These are phyloP conservation scores for Syncephalis plumigaleata DNA, from an alignment of 371 early-diverging fungal genomes.

Conservation along the genomic window DNA sequence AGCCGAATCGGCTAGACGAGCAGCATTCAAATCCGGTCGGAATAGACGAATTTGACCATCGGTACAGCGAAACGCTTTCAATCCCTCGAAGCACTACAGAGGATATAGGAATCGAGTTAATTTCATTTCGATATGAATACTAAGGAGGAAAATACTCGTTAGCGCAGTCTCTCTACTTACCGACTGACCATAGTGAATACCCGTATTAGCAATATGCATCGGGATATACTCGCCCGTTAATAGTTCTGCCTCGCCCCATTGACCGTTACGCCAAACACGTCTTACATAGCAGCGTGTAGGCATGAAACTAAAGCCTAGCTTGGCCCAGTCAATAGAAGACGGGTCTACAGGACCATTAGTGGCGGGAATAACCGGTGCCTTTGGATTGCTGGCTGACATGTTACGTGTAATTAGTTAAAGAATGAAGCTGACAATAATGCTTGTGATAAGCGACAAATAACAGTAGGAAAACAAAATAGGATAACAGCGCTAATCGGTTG, in stretches of 20 bases:
- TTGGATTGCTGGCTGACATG: no score
- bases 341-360: background rate
- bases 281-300: slow-evolving; percentile 41
- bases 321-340: slow-evolving; percentile 38
- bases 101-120: no score
- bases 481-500: no score
- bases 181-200: slow-evolving; percentile 56
- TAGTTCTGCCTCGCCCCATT: slow-evolving; percentile 43
- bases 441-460: no score
- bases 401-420: no score
- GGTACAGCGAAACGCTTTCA: slow-evolving; percentile 61
- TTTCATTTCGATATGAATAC: no score
- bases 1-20: slow-evolving; percentile 41
- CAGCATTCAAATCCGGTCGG: slow-evolving; percentile 52
- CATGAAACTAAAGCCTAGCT: slow-evolving; percentile 48
- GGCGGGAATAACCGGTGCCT: no score
- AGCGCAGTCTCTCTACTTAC: no score
- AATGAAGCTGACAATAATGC: no score
- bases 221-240: slow-evolving; percentile 24
- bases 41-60: slow-evolving; percentile 56
- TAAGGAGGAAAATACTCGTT: no score
- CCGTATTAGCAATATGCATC: slow-evolving; percentile 35
- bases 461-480: no score
- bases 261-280: slow-evolving; percentile 36
- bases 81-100: slow-evolving; percentile 53